phyloP scores from a whole-genome alignment of 148 eudicot genomes.

The Diospyros kaki region DNA sequence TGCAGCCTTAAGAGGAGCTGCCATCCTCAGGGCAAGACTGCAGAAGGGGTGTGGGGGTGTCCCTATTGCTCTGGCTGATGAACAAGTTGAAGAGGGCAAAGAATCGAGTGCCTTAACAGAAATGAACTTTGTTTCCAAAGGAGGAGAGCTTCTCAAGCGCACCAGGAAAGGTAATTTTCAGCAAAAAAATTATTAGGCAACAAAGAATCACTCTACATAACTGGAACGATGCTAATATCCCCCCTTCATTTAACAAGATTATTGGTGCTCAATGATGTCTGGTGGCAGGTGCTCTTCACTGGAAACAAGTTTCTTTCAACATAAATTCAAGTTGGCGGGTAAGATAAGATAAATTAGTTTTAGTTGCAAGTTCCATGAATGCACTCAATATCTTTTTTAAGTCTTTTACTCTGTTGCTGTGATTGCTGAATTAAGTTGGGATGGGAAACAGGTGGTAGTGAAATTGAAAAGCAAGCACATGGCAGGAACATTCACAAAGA shows the following conservation, averaged over 20 bases:
- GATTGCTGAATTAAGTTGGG: background rate
- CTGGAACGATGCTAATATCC: background rate
- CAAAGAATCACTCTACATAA: background rate
- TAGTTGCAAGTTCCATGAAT: background rate
- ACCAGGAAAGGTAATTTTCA: slow-evolving; percentile 71
- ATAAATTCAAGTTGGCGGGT: slow-evolving; percentile 79
- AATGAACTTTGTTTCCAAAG: slow-evolving; percentile 60
- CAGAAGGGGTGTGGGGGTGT: slow-evolving; percentile 49
- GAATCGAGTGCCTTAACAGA: slow-evolving; percentile 40
- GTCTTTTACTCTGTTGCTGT: background rate
- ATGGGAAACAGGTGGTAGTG: slow-evolving; percentile 56
- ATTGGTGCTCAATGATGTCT: background rate
- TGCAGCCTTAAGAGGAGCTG: slow-evolving; percentile 79
- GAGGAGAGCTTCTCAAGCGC: slow-evolving; percentile 84
- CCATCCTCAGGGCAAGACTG: slow-evolving; percentile 67
- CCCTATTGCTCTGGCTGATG: slow-evolving; percentile 34
- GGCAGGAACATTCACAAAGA: slow-evolving; percentile 93
- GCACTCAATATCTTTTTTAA: background rate
- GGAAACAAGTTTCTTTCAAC: slow-evolving; percentile 84
- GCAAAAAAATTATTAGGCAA: background rate
- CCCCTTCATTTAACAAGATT: background rate
- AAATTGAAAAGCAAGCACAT: slow-evolving; percentile 93
- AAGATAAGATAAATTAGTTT: background rate
- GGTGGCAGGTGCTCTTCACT: slow-evolving; percentile 80
- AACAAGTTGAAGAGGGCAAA: slow-evolving; percentile 49